Evolutionary conservation across 495 filamentous ascomycete species (phyloP), one percentile per base, ranked within the genome.

Genomic region (Xylaria longipes): DNA sequence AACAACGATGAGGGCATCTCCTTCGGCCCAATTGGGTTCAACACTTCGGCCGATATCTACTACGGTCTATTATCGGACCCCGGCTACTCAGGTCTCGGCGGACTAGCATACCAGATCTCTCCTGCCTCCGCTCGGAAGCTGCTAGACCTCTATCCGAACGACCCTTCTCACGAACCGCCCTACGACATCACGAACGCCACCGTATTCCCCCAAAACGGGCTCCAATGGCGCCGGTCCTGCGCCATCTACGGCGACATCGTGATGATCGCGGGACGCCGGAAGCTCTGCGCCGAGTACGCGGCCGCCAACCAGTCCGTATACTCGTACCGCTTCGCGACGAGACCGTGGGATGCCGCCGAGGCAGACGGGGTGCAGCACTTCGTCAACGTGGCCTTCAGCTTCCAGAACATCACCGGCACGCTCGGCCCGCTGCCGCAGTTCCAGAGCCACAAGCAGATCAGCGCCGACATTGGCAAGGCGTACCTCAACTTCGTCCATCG

Each of bases 281-380:
- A 83, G 43, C 84, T 86, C 22, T 89, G 87, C 73, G 78, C 88
- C 69, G 76, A 82, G 0, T 91, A 87, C 85, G 75, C 85, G 17
- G 80, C 78, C 12, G 72, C 75, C 20, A 78, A 74, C 0, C 78
- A 86, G 1, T 72, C 82, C 12, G 88, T 89, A 4, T 91, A 88
- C 81, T 87, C 86, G 77, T 91, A 89, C 78, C 87, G 87, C 11
- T 91, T 90, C 80, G 87, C 90, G 73, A 83, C 85, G 29, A 80
- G 81, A 43, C 76, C 82, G 0, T 80, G 76, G 33, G 82, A 84
- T 65, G 69, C 80, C 0, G 75, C 83, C 1, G 70, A 73, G 5
- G 52, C 79, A 0, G 70, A 73, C 7, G 85, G 86, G 7, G 84
- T 81, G 0, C 84, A 84, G 29, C 89, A 91, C 72, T 89, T 90